Base-by-base conservation (phyloP, 164 flowering plant genomes). In the Annona squamosa region DNA sequence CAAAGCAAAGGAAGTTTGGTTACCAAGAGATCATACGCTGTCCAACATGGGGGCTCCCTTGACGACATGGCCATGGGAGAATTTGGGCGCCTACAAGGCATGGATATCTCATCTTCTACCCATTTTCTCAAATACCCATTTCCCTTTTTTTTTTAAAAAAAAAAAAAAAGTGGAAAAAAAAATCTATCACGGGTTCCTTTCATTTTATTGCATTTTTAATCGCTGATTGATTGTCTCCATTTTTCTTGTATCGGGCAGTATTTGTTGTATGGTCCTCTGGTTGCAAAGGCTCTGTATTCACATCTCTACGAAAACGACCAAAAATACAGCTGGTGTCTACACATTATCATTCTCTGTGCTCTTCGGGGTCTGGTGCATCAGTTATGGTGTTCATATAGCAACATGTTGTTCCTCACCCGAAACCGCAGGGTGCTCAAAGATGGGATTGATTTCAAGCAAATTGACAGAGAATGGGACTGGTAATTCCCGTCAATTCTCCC, bases 401-500 rank as follows among this genome's bases (percentile, higher is more conserved):
- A 69, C 78, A 88, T 90, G 93, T 76, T 86, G 9, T 93, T 86
- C 79, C 80, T 91, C 2, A 87, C 83, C 10, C 80, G 87, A 26
- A 81, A 72, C 63, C 87, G 83, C 16, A 73, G 87, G n/a, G 76
- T 93, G 66, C 68, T 79, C 41, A 82, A 85, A 70, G 72, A 81
- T 18, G 92, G 95, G 1, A 74, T 80, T 12, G 95, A 88, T 77
- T 93, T 84, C 77, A 84, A 89, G 72, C 97, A 93, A 79, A 88
- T 93, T 17, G 97, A 91, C 69, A 77, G 47, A 18, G 94, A 93
- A 83, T 91, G 97, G 97, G 76, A 93, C 71, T 93, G 98, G 98
- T 91, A 90, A 65, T 66, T 1, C 46, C 17, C 13, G 4, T 66
- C 43, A 7, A 6, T 19, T 18, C 13, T 3, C 63, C n/a, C 63